A percentile compares a stretch with the other conserved stretches of the same genome.
Conservation (phyloP, 2,329 filamentous ascomycete genomes). For the Leptographium flavum region DNA sequence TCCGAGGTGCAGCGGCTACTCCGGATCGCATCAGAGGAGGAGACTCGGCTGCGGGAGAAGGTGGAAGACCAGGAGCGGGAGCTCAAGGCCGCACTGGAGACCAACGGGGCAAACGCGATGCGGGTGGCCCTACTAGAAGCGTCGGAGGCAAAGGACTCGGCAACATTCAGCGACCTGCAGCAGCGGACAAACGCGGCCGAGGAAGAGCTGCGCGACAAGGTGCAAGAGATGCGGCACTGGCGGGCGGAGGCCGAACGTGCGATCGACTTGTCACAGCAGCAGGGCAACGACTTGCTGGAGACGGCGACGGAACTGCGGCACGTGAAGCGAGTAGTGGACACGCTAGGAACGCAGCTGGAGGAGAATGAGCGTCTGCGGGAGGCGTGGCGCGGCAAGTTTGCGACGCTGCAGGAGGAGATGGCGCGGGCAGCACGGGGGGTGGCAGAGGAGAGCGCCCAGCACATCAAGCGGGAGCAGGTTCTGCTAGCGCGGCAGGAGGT, state of each 20-base stretch:
- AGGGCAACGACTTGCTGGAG: slow-evolving; percentile 33
- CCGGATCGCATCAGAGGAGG: slow-evolving; percentile 57
- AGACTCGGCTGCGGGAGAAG: slow-evolving; percentile 49
- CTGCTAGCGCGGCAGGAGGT: slow-evolving; percentile 67
- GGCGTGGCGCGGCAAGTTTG: slow-evolving; percentile 69
- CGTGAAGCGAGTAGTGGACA: slow-evolving; percentile 58
- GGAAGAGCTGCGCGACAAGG: slow-evolving; percentile 37
- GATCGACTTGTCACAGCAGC: slow-evolving; percentile 34
- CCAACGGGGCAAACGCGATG: slow-evolving; percentile 39
- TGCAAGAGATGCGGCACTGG: slow-evolving; percentile 46
- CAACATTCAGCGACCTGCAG: slow-evolving; percentile 39
- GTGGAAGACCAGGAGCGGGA: slow-evolving; percentile 57
- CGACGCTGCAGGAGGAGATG: slow-evolving; percentile 80
- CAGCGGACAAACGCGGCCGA: slow-evolving; percentile 41
- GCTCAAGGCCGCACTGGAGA: slow-evolving; percentile 44
- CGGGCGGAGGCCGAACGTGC: slow-evolving; percentile 46
- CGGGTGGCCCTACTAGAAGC: slow-evolving; percentile 54
- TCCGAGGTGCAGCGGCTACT: slow-evolving; percentile 59
- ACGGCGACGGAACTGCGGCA: slow-evolving; percentile 51
- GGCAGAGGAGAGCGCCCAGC: slow-evolving; percentile 66
- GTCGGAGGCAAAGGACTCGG: slow-evolving; percentile 42
- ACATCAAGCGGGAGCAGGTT: slow-evolving; percentile 65
- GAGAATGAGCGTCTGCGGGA: slow-evolving; percentile 78
- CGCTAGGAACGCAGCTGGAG: slow-evolving; percentile 63
- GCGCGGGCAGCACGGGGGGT: slow-evolving; percentile 63